Evolutionary conservation across 495 filamentous ascomycete species (phyloP), one percentile per base, ranked within the genome.

Genomic region (Penicillium maclennaniae): DNA sequence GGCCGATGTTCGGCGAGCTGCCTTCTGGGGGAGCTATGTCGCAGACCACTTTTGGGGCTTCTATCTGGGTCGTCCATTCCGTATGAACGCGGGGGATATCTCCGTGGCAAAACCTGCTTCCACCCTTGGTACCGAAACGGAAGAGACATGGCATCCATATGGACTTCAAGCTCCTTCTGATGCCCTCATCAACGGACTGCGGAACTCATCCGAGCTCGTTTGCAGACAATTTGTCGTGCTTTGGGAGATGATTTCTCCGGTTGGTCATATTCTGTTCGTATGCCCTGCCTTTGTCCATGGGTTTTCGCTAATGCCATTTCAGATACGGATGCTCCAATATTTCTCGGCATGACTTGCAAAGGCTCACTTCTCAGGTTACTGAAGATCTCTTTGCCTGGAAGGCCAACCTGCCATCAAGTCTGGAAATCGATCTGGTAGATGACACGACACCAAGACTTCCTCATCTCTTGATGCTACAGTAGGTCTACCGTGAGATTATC

Each of bases 11-110:
- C 69, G 77, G 14, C 61, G 70, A 15, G 62, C 72, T 10, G 61
- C 70, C 7, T 80, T 80, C 43, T 79, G 77, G 77, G 77, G 74
- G 12, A 76, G 70, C n/a, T 80, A 76, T 56, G 62, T 71, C 20
- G 72, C 74, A 27, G 76, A 80, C 38, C 70, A 78, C 49, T 75
- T 75, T 46, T 78, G 73, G 76, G 76, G 72, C 2, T 76, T 79
- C 49, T 77, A 78, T 49, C 50, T 80, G 1, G 75, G 75, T 25
- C 64, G 71, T 10, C 73, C 74, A 2, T 77, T 75, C 56, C 69
- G 73, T 12, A 66, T 76, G 71, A 76, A 73, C 47, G 69, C 73
- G 4, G 74, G 71, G 40, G 74, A 77, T 45, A 71, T 78, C 42
- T 70, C 63, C 7, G 71, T 73, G 16, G 66, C 67, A 0, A 78